Base-by-base conservation (phyloP, 2,329 filamentous ascomycete species). In the Hymenoscyphus fructigenus region DNA sequence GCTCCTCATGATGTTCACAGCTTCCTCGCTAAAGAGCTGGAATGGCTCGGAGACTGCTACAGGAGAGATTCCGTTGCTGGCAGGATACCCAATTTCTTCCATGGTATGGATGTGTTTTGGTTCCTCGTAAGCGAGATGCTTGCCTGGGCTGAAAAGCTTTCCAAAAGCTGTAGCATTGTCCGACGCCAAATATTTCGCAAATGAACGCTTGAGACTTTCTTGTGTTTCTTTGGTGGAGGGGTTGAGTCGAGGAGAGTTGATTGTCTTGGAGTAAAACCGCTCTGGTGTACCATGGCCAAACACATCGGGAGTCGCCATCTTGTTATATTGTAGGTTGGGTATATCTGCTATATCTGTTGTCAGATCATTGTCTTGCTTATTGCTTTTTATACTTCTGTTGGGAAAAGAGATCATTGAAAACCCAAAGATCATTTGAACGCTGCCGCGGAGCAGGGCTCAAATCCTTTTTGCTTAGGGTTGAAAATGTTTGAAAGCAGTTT, bases 1-100 rank as follows among this genome's bases (percentile, higher is more conserved):
- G 2, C 77, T 77, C 62, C 88, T 81, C 82, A 90, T 89, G 60
- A 83, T 81, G 71, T 83, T 76, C 60, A 90, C 80, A 1, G 87
- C 87, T 57, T 88, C 85, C 36, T 80, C 72, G 12, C 84, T 84
- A 75, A 90, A 90, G 28, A 90, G 79, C 3, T 80, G 80, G 74
- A 90, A 90, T 0, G 87, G 86, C 65, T 89, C 84, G 0, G 87
- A 88, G 60, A 88, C 86, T 14, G 86, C 88, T 59, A 86, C 79
- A 0, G 82, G 82, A 1, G 88, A 90, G 29, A 90, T 80, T 4
- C 87, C 88, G 59, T 78, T 79, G 63, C 81, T 79, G 41, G 84
- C 79, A 1, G 79, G 73, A 50, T 84, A 83, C 1, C 84, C 85
- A 60, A 89, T 78, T 36, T 89, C 87, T 70, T 83, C 80, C 87